Evolutionary conservation across 2,329 filamentous ascomycete genomes (phyloP), one percentile per base, ranked within the genome.

Genomic region (Bipolaris cookei): DNA sequence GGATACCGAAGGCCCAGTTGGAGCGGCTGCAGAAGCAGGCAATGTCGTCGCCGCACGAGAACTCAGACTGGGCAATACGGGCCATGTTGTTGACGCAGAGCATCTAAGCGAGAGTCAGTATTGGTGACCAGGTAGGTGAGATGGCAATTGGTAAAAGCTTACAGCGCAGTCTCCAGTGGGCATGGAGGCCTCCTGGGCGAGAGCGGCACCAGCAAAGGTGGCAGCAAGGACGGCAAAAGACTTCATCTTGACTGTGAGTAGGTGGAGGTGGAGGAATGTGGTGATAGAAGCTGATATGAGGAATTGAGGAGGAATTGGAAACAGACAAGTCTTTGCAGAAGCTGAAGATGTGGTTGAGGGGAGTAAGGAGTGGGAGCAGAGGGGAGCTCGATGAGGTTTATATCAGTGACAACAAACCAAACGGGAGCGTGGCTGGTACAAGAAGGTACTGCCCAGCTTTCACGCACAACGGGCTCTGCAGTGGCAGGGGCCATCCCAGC

Each of bases 31-130:
- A 83, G 57, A 80, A 76, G 75, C 80, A 83, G 50, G 56, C 53
- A 32, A 71, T 59, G 62, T 82, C 78, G 13, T 69, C 68, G 11
- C 61, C 20, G 67, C 81, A 83, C 55, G 76, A 76, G 60, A 82
- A 79, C 18, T 69, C 6, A 28, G 65, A 58, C 45, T 67, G 57
- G 51, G 78, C 78, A 56, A 78, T 74, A 35, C 23, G 58, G 57
- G 80, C 62, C 80, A 82, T 82, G 77, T 80, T 81, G 72, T 61
- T 75, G 65, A 81, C 68, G 61, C 80, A 82, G 30, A 70, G 67
- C 71, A 73, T 71, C 75, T 78, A 58, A 3, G 45, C 34, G 11
- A 6, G 13, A 3, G 44, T 66, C 62, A 66, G 62, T 38, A 47
- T 39, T 59, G 42, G 23, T 25, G 41, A 62, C 6, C 13, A 18